Conservation (phyloP, 768 basidiomycete genomes). For the Lentinula lateritia region DNA sequence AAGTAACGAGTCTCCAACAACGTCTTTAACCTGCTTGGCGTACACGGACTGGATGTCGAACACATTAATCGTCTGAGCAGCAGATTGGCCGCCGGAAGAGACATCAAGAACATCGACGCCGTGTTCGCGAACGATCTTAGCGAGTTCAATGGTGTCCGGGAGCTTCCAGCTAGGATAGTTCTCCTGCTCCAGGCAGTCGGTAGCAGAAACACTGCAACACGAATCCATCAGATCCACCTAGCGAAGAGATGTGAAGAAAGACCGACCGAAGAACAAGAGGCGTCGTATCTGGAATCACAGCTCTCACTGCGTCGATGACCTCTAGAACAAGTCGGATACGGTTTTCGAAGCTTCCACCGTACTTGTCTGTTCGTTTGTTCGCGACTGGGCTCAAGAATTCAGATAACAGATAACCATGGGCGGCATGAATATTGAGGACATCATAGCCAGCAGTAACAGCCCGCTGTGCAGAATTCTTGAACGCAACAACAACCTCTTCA, state of each 20-base stretch:
- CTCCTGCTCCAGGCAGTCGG: constrained; percentile 67
- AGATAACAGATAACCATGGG: constrained; percentile 58
- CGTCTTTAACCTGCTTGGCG: constrained; percentile 45
- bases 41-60: constrained; percentile 49
- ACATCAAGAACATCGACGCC: constrained; percentile 78
- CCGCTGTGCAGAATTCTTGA: constrained; percentile 42
- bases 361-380: constrained; percentile 64
- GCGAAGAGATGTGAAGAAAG: background rate
- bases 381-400: constrained; percentile 53
- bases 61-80: constrained; percentile 30
- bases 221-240: background rate
- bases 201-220: constrained; percentile 55
- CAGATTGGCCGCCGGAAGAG: constrained; percentile 55
- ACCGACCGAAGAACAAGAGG: constrained; percentile 67
- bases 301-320: constrained; percentile 59
- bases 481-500: constrained; percentile 50
- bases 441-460: constrained; percentile 57
- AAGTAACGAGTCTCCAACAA: constrained; percentile 19
- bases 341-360: constrained; percentile 70
- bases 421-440: constrained; percentile 57
- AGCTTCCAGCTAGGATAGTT: constrained; percentile 63
- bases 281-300: constrained; percentile 50
- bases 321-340: constrained; percentile 59
- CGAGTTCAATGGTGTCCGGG: constrained; percentile 62
- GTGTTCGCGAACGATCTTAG: constrained; percentile 51